Evolutionary conservation across 2,329 filamentous ascomycete genomes (phyloP).

Genomic region (Colletotrichum salicis): DNA sequence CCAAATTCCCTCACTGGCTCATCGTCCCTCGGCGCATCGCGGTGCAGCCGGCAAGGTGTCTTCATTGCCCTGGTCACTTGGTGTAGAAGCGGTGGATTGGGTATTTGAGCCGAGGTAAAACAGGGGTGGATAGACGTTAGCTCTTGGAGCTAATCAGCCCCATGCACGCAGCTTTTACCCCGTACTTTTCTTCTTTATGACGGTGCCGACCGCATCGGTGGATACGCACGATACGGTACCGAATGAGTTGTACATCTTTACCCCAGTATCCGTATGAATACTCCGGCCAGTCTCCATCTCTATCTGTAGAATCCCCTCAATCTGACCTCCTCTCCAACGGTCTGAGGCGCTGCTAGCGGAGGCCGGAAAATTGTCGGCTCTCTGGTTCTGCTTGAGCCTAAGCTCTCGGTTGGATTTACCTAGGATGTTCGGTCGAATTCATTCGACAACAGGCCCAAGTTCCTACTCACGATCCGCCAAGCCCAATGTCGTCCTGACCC

Average conservation of each 20-base stretch:
- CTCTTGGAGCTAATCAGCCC: neutral
- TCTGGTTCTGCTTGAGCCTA: neutral
- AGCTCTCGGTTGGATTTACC: neutral
- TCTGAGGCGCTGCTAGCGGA: neutral
- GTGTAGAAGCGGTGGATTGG: neutral
- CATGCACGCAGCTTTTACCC: neutral
- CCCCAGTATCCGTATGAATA: too few species aligned
- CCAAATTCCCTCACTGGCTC: neutral
- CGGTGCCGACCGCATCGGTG: neutral
- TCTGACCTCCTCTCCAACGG: neutral
- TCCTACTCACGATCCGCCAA: neutral
- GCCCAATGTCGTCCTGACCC: too few species aligned
- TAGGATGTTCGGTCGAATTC: neutral
- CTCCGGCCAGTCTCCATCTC: too few species aligned
- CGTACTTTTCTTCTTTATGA: neutral
- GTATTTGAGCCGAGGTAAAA: conserved; percentile 29
- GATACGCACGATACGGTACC: neutral
- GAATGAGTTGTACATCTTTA: too few species aligned
- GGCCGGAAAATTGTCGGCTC: neutral
- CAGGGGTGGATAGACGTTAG: neutral
- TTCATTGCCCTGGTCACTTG: neutral
- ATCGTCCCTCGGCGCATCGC: conserved; percentile 14
- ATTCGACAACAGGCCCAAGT: neutral
- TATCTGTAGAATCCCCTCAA: too few species aligned
- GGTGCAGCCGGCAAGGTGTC: conserved; percentile 2